phyloP scores from a whole-genome alignment of 2,329 filamentous ascomycete genomes.

The Xylariaceae sp. region DNA sequence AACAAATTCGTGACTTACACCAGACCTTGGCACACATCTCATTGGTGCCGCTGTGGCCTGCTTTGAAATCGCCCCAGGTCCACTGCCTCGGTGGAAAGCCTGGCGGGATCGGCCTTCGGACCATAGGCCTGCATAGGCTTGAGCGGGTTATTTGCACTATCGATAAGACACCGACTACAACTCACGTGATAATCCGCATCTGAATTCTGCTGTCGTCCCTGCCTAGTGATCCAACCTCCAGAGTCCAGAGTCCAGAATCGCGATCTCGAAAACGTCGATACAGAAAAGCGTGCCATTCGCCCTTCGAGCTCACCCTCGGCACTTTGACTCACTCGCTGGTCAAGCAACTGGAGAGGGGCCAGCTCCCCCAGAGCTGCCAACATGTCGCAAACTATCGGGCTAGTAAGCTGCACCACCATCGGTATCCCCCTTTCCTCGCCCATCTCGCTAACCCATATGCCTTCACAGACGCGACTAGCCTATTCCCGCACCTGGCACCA shows the following conservation, averaged over 20 bases:
- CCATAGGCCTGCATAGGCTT: neutral
- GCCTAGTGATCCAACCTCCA: slow-evolving; percentile 8
- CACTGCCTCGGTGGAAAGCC: slow-evolving; percentile 8
- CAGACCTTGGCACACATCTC: slow-evolving; percentile 16
- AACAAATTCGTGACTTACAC: slow-evolving; percentile 23
- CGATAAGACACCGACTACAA: slow-evolving; percentile 6
- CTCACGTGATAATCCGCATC: slow-evolving; percentile 9
- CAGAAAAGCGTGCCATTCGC: too few relatives aligned
- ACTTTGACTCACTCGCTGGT: too few relatives aligned
- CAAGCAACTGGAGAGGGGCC: slow-evolving; percentile 23
- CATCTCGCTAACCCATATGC: neutral
- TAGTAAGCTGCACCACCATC: slow-evolving; percentile 52
- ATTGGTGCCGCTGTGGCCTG: slow-evolving; percentile 21
- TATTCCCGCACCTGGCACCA: slow-evolving; percentile 96
- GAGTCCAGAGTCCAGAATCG: neutral
- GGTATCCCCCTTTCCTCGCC: neutral
- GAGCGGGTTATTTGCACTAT: slow-evolving; percentile 4
- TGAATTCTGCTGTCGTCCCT: slow-evolving; percentile 1
- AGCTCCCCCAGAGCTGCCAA: slow-evolving; percentile 29
- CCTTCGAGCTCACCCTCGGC: too few relatives aligned
- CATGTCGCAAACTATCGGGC: slow-evolving; percentile 78
- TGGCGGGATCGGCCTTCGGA: slow-evolving; percentile 2
- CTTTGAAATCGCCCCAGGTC: slow-evolving; percentile 33
- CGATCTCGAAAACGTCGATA: too few relatives aligned
- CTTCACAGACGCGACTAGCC: slow-evolving; percentile 80